Conservation (phyloP, 345 rosid species). For the Populus nigra region DNA sequence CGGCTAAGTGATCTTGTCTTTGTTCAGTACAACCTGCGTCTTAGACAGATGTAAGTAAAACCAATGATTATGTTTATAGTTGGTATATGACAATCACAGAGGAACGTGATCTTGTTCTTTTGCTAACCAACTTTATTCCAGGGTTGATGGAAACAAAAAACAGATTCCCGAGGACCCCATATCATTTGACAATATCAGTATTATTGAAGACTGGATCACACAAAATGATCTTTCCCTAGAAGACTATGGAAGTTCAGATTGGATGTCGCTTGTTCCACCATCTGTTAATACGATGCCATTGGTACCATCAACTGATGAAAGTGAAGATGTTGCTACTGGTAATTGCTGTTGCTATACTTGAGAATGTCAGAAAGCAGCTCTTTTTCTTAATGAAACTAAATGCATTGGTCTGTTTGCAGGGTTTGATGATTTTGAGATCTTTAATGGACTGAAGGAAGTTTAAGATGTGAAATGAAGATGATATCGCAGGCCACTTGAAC, state of each 20-base stretch:
- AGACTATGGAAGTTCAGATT: constrained; percentile 53
- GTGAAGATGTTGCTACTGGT: constrained; percentile 68
- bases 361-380: neutral
- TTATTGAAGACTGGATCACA: constrained; percentile 75
- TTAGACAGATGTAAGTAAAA: constrained; percentile 55
- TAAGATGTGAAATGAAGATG: neutral
- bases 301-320: constrained; percentile 48
- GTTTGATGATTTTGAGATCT: constrained; percentile 75
- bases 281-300: constrained; percentile 36
- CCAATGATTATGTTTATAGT: neutral
- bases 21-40: constrained; percentile 79
- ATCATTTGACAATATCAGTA: constrained; percentile 40
- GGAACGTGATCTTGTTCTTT: constrained; percentile 11
- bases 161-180: constrained; percentile 46
- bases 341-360: constrained; percentile 16
- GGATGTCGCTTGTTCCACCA: constrained; percentile 62
- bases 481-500: neutral
- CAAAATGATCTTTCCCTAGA: constrained; percentile 50
- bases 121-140: constrained; percentile 16
- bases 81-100: neutral
- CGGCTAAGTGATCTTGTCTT: constrained; percentile 65
- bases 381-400: neutral
- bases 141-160: constrained; percentile 36
- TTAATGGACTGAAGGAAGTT: constrained; percentile 29
- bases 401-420: constrained; percentile 46